Base-by-base conservation (phyloP, 495 filamentous ascomycete genomes). In the Polyplosphaeria fusca region DNA sequence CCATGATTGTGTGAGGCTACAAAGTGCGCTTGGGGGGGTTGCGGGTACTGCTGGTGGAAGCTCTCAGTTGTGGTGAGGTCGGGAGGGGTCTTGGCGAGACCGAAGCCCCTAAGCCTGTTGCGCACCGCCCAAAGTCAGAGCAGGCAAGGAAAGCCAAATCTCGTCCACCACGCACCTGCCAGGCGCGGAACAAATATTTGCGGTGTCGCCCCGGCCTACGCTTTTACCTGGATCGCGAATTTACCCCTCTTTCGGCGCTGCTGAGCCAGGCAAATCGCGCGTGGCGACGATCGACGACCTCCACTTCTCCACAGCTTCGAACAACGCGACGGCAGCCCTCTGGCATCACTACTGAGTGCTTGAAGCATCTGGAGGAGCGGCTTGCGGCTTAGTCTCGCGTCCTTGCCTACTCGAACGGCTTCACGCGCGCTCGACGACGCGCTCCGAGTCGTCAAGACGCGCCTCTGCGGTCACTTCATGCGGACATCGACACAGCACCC, bases 1-100 rank as follows among this genome's bases (percentile, higher is more conserved):
- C 89, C 93, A 97, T 97, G 44, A 67, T 80, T 60, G 62, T 48
- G 13, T n/a, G n/a, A n/a, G n/a, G n/a, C n/a, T n/a, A n/a, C n/a
- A n/a, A n/a, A n/a, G n/a, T n/a, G n/a, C n/a, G n/a, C n/a, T n/a
- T n/a, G n/a, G n/a, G n/a, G n/a, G n/a, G n/a, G n/a, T n/a, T n/a
- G n/a, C n/a, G n/a, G n/a, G n/a, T n/a, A n/a, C n/a, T n/a, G n/a
- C n/a, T n/a, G n/a, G n/a, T n/a, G n/a, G n/a, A n/a, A n/a, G n/a
- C n/a, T n/a, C n/a, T n/a, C n/a, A n/a, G n/a, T n/a, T n/a, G n/a
- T n/a, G n/a, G n/a, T n/a, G n/a, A n/a, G n/a, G n/a, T n/a, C n/a
- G n/a, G n/a, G n/a, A n/a, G n/a, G n/a, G n/a, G n/a, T n/a, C n/a
- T n/a, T n/a, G n/a, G n/a, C n/a, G n/a, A n/a, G n/a, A n/a, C n/a